Base-by-base conservation (phyloP, 192 early-diverging fungal species). In the Coemansia sp. region DNA sequence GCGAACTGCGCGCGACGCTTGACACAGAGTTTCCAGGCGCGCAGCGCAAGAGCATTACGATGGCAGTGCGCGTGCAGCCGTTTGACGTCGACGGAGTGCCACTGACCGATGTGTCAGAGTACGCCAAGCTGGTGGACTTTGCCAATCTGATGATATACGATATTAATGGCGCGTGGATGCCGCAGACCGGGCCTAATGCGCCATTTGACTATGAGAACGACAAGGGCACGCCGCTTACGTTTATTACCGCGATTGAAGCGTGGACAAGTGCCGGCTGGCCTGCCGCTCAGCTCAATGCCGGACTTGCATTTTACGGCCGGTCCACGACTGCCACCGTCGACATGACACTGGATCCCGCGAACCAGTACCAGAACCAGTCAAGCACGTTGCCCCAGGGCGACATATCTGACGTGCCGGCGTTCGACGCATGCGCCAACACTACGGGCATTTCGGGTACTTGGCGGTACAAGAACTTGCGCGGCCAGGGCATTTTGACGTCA, bases 141-240 rank as follows among this genome's bases (percentile, higher is more conserved):
- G 83, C 89, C 59, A 88, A 90, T 23, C 47, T 93, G 11, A 90
- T 91, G 88, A 76, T 75, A 5, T 90, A 91, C 60, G 88, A 87
- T 69, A 83, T 80, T 49, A 68, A 78, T 53, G 84, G 85, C 20
- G 68, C 82, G 2, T 89, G 85, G 86, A 74, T 68, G 50, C 23
- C 64, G 12, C 62, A 64, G 1, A 88, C 85, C 6, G 86, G 85
- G 2, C 87, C 87, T 9, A 87, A 87, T 54, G 86, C 87, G 19
- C 86, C 87, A 8, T 69, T 87, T 28, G 66, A 78, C 46, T 68
- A 60, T 42, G 67, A 82, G 26, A 19, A 50, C 12, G 79, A 59
- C 37, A 62, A 67, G 10, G 82, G 83, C 1, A 28, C 52, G 2
- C 64, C 58, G 8, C 62, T 64, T 15, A 82, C 80, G 8, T 83